Base-by-base conservation (phyloP, 1,139 yeast genomes). In the Suhomyces anneliseae region DNA sequence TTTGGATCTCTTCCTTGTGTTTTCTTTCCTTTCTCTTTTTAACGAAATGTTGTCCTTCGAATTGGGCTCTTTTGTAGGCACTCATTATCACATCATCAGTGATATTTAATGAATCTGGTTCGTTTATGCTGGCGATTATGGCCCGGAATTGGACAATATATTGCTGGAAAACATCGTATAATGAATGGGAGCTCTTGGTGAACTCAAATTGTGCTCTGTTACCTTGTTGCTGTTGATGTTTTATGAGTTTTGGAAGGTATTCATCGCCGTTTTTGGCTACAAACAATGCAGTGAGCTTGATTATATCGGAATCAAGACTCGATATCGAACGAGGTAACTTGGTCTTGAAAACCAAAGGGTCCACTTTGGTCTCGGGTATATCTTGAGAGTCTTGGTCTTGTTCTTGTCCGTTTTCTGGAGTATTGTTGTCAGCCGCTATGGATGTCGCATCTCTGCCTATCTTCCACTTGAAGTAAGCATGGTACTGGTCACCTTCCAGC, bases 221-320 rank as follows among this genome's bases (percentile, higher is more conserved):
- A 0, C 68, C 72, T 10, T 62, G 63, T 11, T 64, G 65, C 35
- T 64, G 67, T 48, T 75, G 68, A 50, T 75, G 77, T 29, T 68
- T 60, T 27, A 58, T 63, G 39, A 79, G 63, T 36, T 65, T 62
- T 6, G 64, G 60, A 8, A 74, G 61, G 54, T 79, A 81, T 19
- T 66, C 65, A 1, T 68, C 65, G 0, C 89, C 88, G 55, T 83
- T 81, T 14, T 65, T 58, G 2, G 83, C 89, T 2, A 81, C 81
- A 57, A 80, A 83, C 46, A 82, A 72, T 0, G 98, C 97, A 0
- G 93, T 81, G 4, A 82, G 60, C 58, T 87, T 87, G 38, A 93
- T 76, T 12, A 87, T 71, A 38, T 85, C 87, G 36, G 85, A 66
- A 62, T 90, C 97, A 38, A 75, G 70, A 0, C 79, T 62, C 0